Base-by-base conservation (phyloP, 768 basidiomycete species). In the Psilocybe subaeruginosa region DNA sequence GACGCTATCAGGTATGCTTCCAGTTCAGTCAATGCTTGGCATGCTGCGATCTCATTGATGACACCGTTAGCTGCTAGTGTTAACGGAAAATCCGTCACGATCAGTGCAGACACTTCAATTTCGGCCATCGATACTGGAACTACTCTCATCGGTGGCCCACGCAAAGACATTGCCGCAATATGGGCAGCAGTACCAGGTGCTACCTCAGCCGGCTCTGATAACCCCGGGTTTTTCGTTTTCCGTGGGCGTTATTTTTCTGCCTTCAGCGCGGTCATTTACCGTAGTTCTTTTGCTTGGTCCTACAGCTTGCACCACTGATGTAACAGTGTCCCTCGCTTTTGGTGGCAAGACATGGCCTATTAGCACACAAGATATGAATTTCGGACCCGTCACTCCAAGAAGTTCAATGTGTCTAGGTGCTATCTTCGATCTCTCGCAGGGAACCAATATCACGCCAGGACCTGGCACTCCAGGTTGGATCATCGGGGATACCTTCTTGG, bases 61-160 rank as follows among this genome's bases (percentile, higher is more conserved):
- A 8, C 14, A 43, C 35, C 11, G 23, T 23, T 45, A 92, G 90
- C 69, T 19, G 59, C 92, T 2, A 88, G 83, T 2, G 84, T 92
- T 3, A 81, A 88, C 64, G 86, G 87, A 2, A 74, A 80, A 0
- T 56, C 71, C 0, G 71, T 91, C 11, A 53, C 70, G 0, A 69
- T 90, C 12, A 60, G 82, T 0, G 73, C 78, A 1, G 83, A 63
- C 29, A 55, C 74, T 0, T 76, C 86, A 0, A 70, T 88, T 14
- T 82, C 90, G 12, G 95, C 95, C 8, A 97, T 99, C 60, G 97
- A 99, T 70, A 97, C 95, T 0, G 96, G 95, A 19, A 98, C 97
- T 0, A 97, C 95, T 3, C 84, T 99, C 60, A 91, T 99, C 59
- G 96, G 92, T 30, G 97, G 89, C 0, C 96, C 97, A 0, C 74